Percentiles rank a stretch among this genome's conserved stretches.
Conservation (phyloP, 2,329 filamentous ascomycete genomes). For the Scytalidium lignicola region DNA sequence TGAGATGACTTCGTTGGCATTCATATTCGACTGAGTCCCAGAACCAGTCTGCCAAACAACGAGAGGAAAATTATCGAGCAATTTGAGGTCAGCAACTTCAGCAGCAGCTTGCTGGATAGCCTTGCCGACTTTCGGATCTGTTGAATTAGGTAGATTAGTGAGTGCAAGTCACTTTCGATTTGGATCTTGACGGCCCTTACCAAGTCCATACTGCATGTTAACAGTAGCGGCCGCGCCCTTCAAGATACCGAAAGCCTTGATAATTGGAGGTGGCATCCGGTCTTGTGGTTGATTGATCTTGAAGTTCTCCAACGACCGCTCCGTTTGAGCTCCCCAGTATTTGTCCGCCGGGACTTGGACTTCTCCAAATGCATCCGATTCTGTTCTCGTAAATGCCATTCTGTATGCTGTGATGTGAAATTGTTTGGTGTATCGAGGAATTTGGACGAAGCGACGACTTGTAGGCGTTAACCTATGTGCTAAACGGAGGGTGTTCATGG, state of each 20-base stretch:
- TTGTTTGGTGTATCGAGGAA: conserved; percentile 17
- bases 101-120: conserved; percentile 92
- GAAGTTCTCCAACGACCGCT: conserved; percentile 96
- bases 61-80: conserved; percentile 94
- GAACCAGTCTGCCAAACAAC: conserved; percentile 99
- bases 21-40: conserved; percentile 98
- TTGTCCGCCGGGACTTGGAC: conserved; percentile 86
- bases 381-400: conserved; percentile 62
- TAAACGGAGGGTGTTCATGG: not conserved
- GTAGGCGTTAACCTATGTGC: not conserved
- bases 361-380: conserved; percentile 97
- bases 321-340: conserved; percentile 98
- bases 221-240: conserved; percentile 95
- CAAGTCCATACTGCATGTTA: conserved; percentile 92
- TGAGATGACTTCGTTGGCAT: conserved; percentile 99
- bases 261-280: conserved; percentile 89
- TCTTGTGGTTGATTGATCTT: conserved; percentile 99
- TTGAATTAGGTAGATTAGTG: conserved; percentile 17
- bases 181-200: conserved; percentile 35
- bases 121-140: conserved; percentile 82
- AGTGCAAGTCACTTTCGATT: conserved; percentile 12
- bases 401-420: conserved; percentile 27
- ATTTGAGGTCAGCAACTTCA: conserved; percentile 90
- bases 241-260: conserved; percentile 91
- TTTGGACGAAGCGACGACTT: not conserved